These are phyloP conservation scores for Fusarium phyllophilum DNA, from an alignment of 2,329 filamentous ascomycete species.

Conservation along the genomic window DNA sequence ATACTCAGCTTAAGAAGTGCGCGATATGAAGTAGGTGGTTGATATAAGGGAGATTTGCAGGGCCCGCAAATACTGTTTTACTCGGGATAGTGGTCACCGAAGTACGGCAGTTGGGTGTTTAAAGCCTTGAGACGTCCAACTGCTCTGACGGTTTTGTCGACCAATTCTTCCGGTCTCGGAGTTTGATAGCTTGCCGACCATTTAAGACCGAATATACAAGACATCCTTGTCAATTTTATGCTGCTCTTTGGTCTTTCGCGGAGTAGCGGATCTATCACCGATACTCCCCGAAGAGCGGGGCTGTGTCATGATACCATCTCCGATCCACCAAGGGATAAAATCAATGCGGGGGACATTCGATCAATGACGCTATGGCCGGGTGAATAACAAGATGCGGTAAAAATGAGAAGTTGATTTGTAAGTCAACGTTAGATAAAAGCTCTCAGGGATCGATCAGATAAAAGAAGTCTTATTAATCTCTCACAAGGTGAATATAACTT, in stretches of 20 bases:
- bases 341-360: neutral
- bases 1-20: neutral
- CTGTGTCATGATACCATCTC: neutral
- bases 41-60: neutral
- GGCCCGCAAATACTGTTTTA: neutral
- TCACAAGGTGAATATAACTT: too few relatives aligned
- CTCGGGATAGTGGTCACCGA: neutral
- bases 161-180: too few relatives aligned
- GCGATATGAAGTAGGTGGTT: neutral
- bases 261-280: neutral
- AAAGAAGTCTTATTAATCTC: neutral
- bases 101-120: neutral
- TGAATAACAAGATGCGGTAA: neutral
- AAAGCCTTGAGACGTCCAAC: fast-evolving
- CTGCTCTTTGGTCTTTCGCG: neutral
- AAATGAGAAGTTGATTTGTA: neutral
- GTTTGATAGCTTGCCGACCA: too few relatives aligned
- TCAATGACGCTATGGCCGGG: neutral
- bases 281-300: neutral
- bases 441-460: neutral
- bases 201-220: neutral
- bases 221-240: neutral
- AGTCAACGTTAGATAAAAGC: neutral
- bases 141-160: too few relatives aligned
- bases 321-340: conserved; percentile 3